Percentiles rank a stretch among this genome's conserved stretches.
Conservation (phyloP, 228 moss, liverwort and hornwort species). For the Sphagnum magellanicum region DNA sequence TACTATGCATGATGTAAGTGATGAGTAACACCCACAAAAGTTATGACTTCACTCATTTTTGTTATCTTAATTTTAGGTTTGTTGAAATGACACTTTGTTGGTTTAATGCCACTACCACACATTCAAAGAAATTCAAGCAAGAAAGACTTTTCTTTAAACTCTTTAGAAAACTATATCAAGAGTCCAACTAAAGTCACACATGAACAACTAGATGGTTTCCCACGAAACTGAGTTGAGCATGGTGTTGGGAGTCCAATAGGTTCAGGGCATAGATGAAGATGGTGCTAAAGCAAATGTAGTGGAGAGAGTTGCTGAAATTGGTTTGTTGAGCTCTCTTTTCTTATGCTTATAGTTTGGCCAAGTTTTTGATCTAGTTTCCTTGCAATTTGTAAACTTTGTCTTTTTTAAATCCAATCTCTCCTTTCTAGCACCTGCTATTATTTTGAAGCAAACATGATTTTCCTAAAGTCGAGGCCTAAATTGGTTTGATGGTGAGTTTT, state of each 20-base stretch:
- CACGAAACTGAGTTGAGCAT: slow-evolving; percentile 2
- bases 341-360: no score
- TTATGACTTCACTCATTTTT: no score
- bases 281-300: slow-evolving; percentile 2
- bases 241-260: not conserved
- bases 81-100: slow-evolving; percentile 15
- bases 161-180: not conserved
- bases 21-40: no score
- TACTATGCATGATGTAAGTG: no score
- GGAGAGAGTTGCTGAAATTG: slow-evolving; percentile 15
- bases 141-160: not conserved
- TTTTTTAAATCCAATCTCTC: no score
- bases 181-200: not conserved
- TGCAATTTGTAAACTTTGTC: no score
- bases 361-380: no score
- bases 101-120: slow-evolving; percentile 20
- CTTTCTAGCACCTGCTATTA: no score
- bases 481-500: no score
- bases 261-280: not conserved
- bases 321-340: slow-evolving; percentile 3
- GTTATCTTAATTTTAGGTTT: no score
- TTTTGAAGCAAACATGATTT: no score
- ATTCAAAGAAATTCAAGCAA: not conserved
- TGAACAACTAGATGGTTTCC: not conserved
- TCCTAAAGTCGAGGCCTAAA: no score